Percentiles rank a stretch among this genome's conserved stretches.
phyloP scores from a whole-genome alignment of 2,329 filamentous ascomycete species.

The Cadophora gregata region DNA sequence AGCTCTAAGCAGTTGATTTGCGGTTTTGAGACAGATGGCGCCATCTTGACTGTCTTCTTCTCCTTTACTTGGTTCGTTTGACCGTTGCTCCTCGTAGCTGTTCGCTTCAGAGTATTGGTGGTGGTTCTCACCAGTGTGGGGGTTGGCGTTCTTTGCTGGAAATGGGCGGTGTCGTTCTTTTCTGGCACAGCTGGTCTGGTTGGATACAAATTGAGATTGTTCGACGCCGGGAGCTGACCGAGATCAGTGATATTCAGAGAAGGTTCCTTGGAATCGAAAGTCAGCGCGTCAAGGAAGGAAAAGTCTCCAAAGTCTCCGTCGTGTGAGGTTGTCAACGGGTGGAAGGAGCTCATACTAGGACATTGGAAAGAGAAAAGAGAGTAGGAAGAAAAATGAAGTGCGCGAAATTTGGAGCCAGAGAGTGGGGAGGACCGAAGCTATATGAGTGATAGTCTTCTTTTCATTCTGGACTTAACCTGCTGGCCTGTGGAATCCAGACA shows the following conservation, averaged over 20 bases:
- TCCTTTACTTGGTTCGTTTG: constrained; percentile 9
- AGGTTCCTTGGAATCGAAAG: constrained; percentile 25
- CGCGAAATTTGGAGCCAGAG: not conserved
- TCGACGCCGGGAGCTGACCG: constrained; percentile 4
- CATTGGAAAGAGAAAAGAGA: not conserved
- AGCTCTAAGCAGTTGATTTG: constrained; percentile 50
- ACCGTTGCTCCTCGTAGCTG: constrained; percentile 10
- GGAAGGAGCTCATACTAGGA: constrained; percentile 9
- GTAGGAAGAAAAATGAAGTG: constrained; percentile 5
- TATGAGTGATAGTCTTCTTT: constrained; percentile 6
- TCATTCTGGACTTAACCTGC: not conserved
- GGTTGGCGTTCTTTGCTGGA: not conserved
- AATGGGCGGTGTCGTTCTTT: constrained; percentile 3
- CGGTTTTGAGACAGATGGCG: constrained; percentile 26
- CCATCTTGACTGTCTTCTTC: constrained; percentile 28
- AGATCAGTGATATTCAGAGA: constrained; percentile 21
- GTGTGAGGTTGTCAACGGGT: constrained; percentile 11
- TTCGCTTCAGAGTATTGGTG: constrained; percentile 19
- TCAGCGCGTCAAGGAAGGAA: constrained; percentile 29
- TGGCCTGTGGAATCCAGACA: not conserved
- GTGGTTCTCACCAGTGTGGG: constrained; percentile 12
- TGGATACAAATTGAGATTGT: not conserved
- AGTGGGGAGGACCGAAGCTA: constrained; percentile 4
- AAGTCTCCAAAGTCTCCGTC: constrained; percentile 24
- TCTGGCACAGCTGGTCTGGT: constrained; percentile 12